These are phyloP conservation scores for Trametes sp. DNA, from an alignment of 1,284 basidiomycete genomes.

Conservation along the genomic window DNA sequence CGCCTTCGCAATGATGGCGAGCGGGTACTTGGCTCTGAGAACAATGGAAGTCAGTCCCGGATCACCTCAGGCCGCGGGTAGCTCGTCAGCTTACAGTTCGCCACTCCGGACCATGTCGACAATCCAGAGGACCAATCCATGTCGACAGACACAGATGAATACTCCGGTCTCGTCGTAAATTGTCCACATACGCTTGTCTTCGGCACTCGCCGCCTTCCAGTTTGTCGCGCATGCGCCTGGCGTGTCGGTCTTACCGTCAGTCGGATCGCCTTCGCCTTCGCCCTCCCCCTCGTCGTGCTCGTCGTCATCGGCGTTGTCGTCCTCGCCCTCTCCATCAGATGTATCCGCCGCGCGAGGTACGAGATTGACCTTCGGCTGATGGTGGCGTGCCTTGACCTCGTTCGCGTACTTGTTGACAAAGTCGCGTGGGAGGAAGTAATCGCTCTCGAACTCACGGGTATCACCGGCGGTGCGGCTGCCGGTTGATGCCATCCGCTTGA, in stretches of 20 bases:
- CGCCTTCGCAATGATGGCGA: slow-evolving; percentile 38
- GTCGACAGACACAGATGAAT: slow-evolving; percentile 42
- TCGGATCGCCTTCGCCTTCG: slow-evolving; percentile 29
- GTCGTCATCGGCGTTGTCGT: neutral
- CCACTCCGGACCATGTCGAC: slow-evolving; percentile 42
- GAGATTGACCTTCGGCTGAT: neutral
- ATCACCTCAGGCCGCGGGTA: too few relatives aligned
- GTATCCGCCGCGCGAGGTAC: too few relatives aligned
- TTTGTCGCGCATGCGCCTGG: slow-evolving; percentile 36
- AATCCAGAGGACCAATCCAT: slow-evolving; percentile 37
- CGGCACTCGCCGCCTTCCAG: slow-evolving; percentile 43
- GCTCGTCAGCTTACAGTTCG: slow-evolving; percentile 39
- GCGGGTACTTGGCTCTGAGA: slow-evolving; percentile 45
- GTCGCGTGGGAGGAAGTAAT: slow-evolving; percentile 34
- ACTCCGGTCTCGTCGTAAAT: slow-evolving; percentile 45
- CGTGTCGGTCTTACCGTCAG: slow-evolving; percentile 20
- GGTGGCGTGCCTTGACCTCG: slow-evolving; percentile 36
- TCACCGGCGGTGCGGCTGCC: slow-evolving; percentile 22
- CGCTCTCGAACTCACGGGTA: slow-evolving; percentile 25
- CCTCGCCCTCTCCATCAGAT: too few relatives aligned
- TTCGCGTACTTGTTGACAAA: slow-evolving; percentile 42
- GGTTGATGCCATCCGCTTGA: slow-evolving; percentile 14
- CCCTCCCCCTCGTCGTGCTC: neutral
- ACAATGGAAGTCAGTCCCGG: too few relatives aligned
- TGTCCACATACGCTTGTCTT: slow-evolving; percentile 41